Evolutionary conservation across 805 yeast genomes (phyloP).

Genomic region (Komagataella pseudopastoris): DNA sequence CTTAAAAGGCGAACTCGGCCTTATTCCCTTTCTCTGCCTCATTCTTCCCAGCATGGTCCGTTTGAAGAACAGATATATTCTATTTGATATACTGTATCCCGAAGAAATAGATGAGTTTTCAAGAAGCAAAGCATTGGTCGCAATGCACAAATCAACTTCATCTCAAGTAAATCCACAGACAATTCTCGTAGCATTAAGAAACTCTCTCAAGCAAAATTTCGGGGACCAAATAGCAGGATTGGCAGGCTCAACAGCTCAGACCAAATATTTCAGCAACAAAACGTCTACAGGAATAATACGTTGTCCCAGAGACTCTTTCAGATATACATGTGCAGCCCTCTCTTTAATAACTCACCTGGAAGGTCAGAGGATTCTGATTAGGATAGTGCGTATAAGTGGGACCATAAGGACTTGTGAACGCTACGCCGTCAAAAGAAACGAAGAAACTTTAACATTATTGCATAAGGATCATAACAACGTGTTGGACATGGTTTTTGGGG

Average conservation of each 20-base stretch:
- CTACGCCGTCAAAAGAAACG: constrained; percentile 40
- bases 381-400: constrained; percentile 66
- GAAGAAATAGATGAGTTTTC: constrained; percentile 9
- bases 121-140: constrained; percentile 21
- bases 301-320: constrained; percentile 52
- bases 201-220: constrained; percentile 44
- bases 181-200: constrained; percentile 39
- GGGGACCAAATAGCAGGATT: constrained; percentile 73
- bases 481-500: constrained; percentile 3
- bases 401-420: constrained; percentile 78
- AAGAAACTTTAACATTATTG: constrained; percentile 16
- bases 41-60: constrained; percentile 54
- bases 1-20: too few relatives aligned
- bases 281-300: constrained; percentile 81
- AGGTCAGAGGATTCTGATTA: constrained; percentile 35
- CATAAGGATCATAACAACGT: constrained; percentile 7
- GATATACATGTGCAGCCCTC: constrained; percentile 55
- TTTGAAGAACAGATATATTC: constrained; percentile 69
- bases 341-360: constrained; percentile 38
- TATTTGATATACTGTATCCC: constrained; percentile 71
- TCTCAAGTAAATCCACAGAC: constrained; percentile 30
- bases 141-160: constrained; percentile 39
- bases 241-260: constrained; percentile 40
- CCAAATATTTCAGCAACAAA: constrained; percentile 69
- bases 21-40: too few relatives aligned